phyloP scores from a whole-genome alignment of 164 flowering plant species.

The Vitis rotundifolia region DNA sequence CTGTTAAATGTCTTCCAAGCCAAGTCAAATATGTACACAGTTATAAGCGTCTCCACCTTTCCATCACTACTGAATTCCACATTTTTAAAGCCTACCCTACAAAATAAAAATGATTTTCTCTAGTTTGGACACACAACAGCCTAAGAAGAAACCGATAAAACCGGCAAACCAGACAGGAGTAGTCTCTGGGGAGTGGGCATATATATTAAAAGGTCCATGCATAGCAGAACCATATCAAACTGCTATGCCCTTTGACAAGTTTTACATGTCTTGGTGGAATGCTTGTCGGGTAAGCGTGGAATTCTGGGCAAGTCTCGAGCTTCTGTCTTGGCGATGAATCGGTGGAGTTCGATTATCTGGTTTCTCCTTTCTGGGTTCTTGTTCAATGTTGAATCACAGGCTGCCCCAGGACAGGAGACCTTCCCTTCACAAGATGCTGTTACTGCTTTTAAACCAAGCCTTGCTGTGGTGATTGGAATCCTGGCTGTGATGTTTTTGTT shows the following conservation, averaged over 20 bases:
- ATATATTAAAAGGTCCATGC: slow-evolving; percentile 1
- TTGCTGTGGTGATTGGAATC: slow-evolving; percentile 72
- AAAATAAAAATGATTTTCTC: neutral
- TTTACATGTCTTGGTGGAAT: neutral
- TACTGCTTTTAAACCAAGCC: slow-evolving; percentile 58
- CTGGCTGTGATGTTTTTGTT: slow-evolving; percentile 57
- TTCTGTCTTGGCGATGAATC: slow-evolving; percentile 12
- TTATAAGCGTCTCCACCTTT: slow-evolving; percentile 14
- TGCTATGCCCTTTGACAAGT: neutral
- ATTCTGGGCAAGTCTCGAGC: neutral
- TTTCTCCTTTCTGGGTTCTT: slow-evolving; percentile 4
- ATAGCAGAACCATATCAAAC: slow-evolving; percentile 8
- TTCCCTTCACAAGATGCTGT: slow-evolving; percentile 9
- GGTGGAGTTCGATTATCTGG: neutral
- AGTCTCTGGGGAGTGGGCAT: neutral
- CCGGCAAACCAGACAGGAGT: slow-evolving; percentile 7
- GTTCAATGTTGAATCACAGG: slow-evolving; percentile 21
- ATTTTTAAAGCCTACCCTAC: neutral
- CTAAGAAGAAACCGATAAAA: slow-evolving; percentile 15
- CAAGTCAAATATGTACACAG: slow-evolving; percentile 11
- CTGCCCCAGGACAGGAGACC: neutral
- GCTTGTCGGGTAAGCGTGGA: neutral
- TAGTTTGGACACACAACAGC: slow-evolving; percentile 9
- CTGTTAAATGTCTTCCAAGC: slow-evolving; percentile 15
- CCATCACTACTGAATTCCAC: slow-evolving; percentile 15